Base-by-base conservation (phyloP, 2,329 filamentous ascomycete genomes). In the Teratosphaeriaceae sp. region DNA sequence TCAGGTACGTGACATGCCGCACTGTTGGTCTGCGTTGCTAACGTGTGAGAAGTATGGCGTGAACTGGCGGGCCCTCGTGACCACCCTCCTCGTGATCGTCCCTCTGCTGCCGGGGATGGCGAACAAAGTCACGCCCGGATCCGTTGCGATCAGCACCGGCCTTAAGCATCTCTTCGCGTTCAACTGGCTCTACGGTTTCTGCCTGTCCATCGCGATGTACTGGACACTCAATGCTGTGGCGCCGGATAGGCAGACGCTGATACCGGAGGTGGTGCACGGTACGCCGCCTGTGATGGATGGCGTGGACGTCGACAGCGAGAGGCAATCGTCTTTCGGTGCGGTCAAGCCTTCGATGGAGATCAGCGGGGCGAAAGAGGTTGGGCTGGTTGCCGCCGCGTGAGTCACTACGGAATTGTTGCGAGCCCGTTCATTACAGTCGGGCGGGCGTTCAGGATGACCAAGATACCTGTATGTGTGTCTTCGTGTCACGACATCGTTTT, bases 31-130 rank as follows among this genome's bases (percentile, higher is more conserved):
- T n/a, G n/a, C n/a, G n/a, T n/a, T n/a, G n/a, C n/a, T n/a, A n/a
- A n/a, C n/a, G n/a, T n/a, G n/a, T n/a, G n/a, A n/a, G n/a, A n/a
- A 55, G 9, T 35, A 48, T 24, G 74, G 76, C 2, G 66, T 70
- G 33, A 82, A 82, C 50, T 80, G 75, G 75, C 70, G 76, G 15
- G 78, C 76, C 0, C 60, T 77, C 3, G 56, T 73, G 4, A 71
- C 78, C 0, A 76, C 80, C 47, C 37, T 80, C 11, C 63, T 76
- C 3, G 74, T 75, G 5, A 72, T 80, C 1, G 70, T 62, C 1
- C 77, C 78, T 0, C 71, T 70, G 24, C 54, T 82, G 2, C 78
- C 78, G 0, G 78, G 77, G 0, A 46, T 58, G 33, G 52, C 51
- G 5, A 30, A 52, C 36, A 43, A 44, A 12, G 49, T 54, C 40